Conservation (phyloP, 1,284 basidiomycete genomes). For the Athelia psychrophila region DNA sequence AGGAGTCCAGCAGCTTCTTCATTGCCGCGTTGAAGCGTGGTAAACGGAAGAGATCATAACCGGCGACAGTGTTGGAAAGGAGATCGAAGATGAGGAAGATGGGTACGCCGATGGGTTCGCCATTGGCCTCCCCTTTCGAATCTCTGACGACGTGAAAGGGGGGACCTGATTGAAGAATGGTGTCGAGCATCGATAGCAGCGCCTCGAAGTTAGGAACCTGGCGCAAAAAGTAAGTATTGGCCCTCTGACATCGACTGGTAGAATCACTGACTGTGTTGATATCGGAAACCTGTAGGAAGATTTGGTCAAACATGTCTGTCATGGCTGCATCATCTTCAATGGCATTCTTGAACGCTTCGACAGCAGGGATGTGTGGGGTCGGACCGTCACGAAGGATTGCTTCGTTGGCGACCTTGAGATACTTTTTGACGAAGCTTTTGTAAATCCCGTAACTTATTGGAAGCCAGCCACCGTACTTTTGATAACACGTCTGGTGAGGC, state of each 20-base stretch:
- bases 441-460: too few relatives aligned
- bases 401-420: too few relatives aligned
- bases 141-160: slow-evolving; percentile 9
- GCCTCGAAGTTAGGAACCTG: slow-evolving; percentile 10
- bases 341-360: slow-evolving; percentile 7
- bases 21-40: slow-evolving; percentile 20
- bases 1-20: slow-evolving; percentile 41
- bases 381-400: too few relatives aligned
- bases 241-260: neutral
- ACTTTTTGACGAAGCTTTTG: too few relatives aligned
- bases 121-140: slow-evolving; percentile 11
- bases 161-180: slow-evolving; percentile 10
- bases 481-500: too few relatives aligned
- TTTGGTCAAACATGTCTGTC: slow-evolving; percentile 7
- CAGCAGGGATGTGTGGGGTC: slow-evolving; percentile 2
- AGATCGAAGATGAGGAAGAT: slow-evolving; percentile 17
- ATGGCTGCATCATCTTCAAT: slow-evolving; percentile 8
- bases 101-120: slow-evolving; percentile 18
- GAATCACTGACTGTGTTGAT: slow-evolving; percentile 8
- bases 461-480: too few relatives aligned
- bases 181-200: slow-evolving; percentile 11
- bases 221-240: slow-evolving; percentile 1
- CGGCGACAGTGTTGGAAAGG: slow-evolving; percentile 21
- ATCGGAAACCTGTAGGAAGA: slow-evolving; percentile 11
- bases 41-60: slow-evolving; percentile 17